These are phyloP conservation scores for Cercospora berteroae DNA, from an alignment of 2,329 filamentous ascomycete species.

Conservation along the genomic window DNA sequence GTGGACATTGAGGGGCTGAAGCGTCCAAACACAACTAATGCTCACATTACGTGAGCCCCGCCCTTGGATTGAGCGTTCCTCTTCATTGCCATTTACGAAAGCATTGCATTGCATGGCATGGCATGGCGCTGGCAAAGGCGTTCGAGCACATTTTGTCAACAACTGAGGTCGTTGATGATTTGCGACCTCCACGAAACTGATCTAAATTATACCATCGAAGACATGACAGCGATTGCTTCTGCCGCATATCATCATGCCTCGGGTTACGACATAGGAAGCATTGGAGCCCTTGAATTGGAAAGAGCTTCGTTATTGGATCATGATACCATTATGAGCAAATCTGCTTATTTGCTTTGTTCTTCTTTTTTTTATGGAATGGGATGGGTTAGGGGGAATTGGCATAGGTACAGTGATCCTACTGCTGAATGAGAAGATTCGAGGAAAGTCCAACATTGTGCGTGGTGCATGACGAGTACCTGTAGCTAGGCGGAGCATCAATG, in stretches of 20 bases:
- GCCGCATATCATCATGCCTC: constrained; percentile 10
- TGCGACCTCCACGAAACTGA: constrained; percentile 6
- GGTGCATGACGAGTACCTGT: not conserved
- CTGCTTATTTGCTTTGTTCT: constrained; percentile 5
- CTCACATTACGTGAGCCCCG: not conserved
- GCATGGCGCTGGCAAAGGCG: constrained; percentile 7
- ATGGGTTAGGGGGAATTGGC: not conserved
- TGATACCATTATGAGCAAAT: constrained; percentile 14
- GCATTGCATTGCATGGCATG: constrained; percentile 11
- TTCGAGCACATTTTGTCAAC: constrained; percentile 2
- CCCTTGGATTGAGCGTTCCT: not conserved
- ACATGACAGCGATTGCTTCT: constrained; percentile 9
- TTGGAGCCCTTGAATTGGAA: not conserved
- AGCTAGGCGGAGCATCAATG: not conserved
- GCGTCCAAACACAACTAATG: not conserved
- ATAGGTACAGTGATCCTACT: not conserved
- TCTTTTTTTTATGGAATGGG: not conserved
- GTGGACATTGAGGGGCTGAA: constrained; percentile 10
- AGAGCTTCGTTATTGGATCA: constrained; percentile 12
- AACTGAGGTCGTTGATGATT: not conserved
- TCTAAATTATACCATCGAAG: constrained; percentile 14
- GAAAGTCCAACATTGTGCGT: not conserved
- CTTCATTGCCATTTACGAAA: constrained; percentile 4
- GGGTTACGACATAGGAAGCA: constrained; percentile 9
- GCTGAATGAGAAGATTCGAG: not conserved